A percentile compares a stretch with the other conserved stretches of the same genome.
phyloP scores from a whole-genome alignment of 108 stramenopile genomes.

The Aurantiochytrium sp. region DNA sequence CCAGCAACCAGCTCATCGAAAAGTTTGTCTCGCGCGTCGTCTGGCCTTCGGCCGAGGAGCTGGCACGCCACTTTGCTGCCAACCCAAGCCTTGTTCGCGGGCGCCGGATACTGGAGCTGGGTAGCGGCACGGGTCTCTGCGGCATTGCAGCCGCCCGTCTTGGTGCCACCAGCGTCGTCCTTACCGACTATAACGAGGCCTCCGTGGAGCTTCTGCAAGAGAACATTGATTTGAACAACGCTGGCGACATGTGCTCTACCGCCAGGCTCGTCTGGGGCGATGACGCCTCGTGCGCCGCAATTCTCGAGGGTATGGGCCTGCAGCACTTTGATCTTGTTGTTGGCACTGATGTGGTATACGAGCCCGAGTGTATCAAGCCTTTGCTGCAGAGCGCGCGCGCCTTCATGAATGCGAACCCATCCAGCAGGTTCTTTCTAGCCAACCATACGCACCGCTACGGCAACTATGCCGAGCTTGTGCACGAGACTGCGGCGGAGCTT shows the following conservation, averaged over 20 bases:
- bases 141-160: neutral
- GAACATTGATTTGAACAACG: constrained; percentile 3
- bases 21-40: constrained; percentile 20
- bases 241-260: neutral
- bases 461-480: neutral
- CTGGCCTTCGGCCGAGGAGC: constrained; percentile 18
- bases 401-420: neutral
- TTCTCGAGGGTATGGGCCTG: neutral
- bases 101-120: neutral
- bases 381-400: neutral
- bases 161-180: neutral
- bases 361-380: constrained; percentile 1
- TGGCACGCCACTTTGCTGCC: neutral
- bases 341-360: constrained; percentile 25
- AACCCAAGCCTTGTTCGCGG: neutral
- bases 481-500: neutral
- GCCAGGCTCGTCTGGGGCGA: neutral
- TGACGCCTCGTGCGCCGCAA: neutral
- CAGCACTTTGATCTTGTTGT: constrained; percentile 15
- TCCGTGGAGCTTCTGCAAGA: neutral
- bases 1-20: neutral
- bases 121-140: constrained; percentile 16
- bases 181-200: constrained; percentile 23
- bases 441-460: constrained; percentile 21
- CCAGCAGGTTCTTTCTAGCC: neutral